Evolutionary conservation across 2,329 filamentous ascomycete species (phyloP).

Genomic region (Fusarium chuoi): DNA sequence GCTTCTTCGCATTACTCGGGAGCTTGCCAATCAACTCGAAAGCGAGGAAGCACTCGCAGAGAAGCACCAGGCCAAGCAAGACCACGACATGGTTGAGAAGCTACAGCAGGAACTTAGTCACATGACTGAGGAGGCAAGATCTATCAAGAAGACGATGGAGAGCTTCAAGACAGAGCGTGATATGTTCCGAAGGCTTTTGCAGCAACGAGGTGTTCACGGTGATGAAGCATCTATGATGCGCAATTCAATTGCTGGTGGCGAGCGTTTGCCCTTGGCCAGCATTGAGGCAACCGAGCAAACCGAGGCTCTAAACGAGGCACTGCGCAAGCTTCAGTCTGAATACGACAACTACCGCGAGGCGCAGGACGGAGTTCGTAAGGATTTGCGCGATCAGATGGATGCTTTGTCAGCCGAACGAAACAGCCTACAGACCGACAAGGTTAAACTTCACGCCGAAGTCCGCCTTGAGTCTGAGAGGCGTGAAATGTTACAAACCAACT

Average conservation of each 20-base stretch:
- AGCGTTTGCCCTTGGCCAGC: constrained; percentile 65
- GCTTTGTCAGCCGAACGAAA: constrained; percentile 84
- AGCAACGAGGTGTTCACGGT: constrained; percentile 70
- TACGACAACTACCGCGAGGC: constrained; percentile 92
- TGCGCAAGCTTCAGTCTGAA: constrained; percentile 88
- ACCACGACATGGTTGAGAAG: constrained; percentile 77
- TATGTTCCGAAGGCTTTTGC: constrained; percentile 95
- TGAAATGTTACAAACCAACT: constrained; percentile 90
- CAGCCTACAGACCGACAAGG: constrained; percentile 82
- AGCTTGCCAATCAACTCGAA: constrained; percentile 90
- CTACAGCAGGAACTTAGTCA: constrained; percentile 78
- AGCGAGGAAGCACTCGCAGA: constrained; percentile 82
- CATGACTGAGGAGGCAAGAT: constrained; percentile 84
- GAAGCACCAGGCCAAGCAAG: constrained; percentile 70
- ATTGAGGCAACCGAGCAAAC: constrained; percentile 67
- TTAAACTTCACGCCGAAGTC: constrained; percentile 82
- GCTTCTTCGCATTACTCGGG: constrained; percentile 81
- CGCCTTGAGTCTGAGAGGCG: constrained; percentile 84
- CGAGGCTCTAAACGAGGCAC: constrained; percentile 75
- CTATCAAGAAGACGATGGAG: constrained; percentile 84
- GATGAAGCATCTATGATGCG: constrained; percentile 78
- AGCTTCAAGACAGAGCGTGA: constrained; percentile 96
- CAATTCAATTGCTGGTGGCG: constrained; percentile 70
- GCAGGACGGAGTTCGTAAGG: constrained; percentile 80
- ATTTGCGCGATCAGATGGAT: constrained; percentile 86